Conservation (phyloP, 2,329 filamentous ascomycete genomes). For the Sarocladium kiliense region DNA sequence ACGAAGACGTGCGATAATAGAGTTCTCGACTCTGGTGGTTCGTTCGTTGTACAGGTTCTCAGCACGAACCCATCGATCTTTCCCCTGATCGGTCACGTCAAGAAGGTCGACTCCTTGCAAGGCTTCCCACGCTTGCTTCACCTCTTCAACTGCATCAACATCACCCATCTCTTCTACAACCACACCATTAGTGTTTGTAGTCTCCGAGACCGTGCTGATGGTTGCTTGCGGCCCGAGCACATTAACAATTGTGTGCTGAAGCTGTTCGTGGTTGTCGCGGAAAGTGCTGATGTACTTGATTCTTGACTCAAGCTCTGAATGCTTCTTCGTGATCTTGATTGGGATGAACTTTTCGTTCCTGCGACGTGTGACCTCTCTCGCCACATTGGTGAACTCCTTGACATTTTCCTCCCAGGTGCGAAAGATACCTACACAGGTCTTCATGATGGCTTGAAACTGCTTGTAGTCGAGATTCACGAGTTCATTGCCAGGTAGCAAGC, state of each 20-base stretch:
- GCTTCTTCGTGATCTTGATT: conserved; percentile 88
- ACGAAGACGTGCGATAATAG: conserved; percentile 89
- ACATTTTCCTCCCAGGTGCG: conserved; percentile 90
- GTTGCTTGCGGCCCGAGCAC: conserved; percentile 77
- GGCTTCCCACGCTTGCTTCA: conserved; percentile 88
- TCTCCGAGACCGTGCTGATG: conserved; percentile 48
- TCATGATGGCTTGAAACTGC: conserved; percentile 85
- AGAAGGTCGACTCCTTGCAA: conserved; percentile 93
- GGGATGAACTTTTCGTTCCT: conserved; percentile 98
- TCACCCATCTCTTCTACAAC: conserved; percentile 94
- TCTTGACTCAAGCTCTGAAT: conserved; percentile 82
- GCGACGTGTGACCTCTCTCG: conserved; percentile 87
- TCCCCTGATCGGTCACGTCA: conserved; percentile 86
- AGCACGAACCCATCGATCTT: conserved; percentile 85
- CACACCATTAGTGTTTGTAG: conserved; percentile 52
- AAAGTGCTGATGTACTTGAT: conserved; percentile 94
- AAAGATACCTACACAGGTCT: conserved; percentile 79
- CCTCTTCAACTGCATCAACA: conserved; percentile 94
- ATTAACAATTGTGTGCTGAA: conserved; percentile 92
- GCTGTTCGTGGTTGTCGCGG: conserved; percentile 93
- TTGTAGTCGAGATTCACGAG: conserved; percentile 89
- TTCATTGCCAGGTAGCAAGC: conserved; percentile 76
- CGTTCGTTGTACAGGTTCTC: conserved; percentile 97
- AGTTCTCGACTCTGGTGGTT: conserved; percentile 95
- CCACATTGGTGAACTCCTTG: conserved; percentile 97